Conservation (phyloP, 2,329 filamentous ascomycete species). For the Paraconiothyrium sp. region DNA sequence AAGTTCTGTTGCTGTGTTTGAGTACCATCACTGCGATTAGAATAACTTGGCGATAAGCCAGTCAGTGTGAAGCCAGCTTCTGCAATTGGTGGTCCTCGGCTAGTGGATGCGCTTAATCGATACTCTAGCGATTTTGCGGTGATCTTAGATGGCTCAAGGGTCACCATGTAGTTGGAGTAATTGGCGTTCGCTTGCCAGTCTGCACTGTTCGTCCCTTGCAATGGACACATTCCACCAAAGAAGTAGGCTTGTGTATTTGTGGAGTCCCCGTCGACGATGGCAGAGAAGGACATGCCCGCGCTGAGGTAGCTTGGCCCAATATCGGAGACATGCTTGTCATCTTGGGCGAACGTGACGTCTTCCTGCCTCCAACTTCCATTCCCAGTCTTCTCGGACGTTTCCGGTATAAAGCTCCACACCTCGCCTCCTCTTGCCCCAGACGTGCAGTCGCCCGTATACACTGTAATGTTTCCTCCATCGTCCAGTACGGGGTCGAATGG, state of each 20-base stretch:
- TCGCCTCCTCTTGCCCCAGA: slow-evolving; percentile 59
- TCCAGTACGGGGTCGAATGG: slow-evolving; percentile 76
- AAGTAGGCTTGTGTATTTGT: slow-evolving; percentile 71
- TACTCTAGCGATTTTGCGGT: slow-evolving; percentile 55
- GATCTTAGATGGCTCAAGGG: slow-evolving; percentile 61
- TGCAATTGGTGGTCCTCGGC: slow-evolving; percentile 73
- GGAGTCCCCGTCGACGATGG: slow-evolving; percentile 62
- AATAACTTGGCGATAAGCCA: slow-evolving; percentile 73
- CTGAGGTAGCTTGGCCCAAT: slow-evolving; percentile 66
- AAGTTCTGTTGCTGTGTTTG: slow-evolving; percentile 80
- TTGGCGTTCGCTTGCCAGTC: slow-evolving; percentile 74
- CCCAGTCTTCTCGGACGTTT: slow-evolving; percentile 51
- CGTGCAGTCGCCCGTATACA: slow-evolving; percentile 79
- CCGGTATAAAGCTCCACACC: slow-evolving; percentile 74
- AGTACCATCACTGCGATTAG: slow-evolving; percentile 69
- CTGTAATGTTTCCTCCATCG: slow-evolving; percentile 73
- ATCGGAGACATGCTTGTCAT: slow-evolving; percentile 45
- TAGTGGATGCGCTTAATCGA: slow-evolving; percentile 58
- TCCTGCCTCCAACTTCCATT: slow-evolving; percentile 66
- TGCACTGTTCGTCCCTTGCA: slow-evolving; percentile 38
- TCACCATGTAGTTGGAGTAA: slow-evolving; percentile 84
- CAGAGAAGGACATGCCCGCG: slow-evolving; percentile 73
- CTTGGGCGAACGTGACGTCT: slow-evolving; percentile 44
- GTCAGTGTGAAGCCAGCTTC: slow-evolving; percentile 91
- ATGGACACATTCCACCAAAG: slow-evolving; percentile 92